Evolutionary conservation across 176 grass and related monocot genomes (phyloP).

Genomic region (Eragrostis nindensis): DNA sequence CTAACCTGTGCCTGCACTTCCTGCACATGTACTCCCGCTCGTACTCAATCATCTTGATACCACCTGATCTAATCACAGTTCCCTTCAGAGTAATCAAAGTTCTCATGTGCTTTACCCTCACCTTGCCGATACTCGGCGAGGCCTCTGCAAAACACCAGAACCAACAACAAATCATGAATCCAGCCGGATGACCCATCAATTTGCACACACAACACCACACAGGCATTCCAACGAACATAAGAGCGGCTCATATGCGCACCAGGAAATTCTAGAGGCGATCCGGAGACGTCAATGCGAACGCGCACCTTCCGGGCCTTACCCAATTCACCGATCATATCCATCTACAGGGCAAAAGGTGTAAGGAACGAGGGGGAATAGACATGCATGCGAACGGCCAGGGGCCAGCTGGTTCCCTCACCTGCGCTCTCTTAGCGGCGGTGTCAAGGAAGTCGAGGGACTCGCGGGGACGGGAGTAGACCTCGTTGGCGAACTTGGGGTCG

Average conservation of each 20-base stretch:
- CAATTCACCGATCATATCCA: conserved; percentile 15
- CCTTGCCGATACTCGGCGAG: conserved; percentile 76
- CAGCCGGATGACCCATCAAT: background rate
- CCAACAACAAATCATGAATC: conserved; percentile 5
- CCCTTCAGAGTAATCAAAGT: conserved; percentile 79
- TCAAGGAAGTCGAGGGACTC: conserved; percentile 44
- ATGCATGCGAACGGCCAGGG: conserved; percentile 45
- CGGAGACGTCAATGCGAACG: conserved; percentile 66
- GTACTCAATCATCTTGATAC: conserved; percentile 90
- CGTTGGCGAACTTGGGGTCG: conserved; percentile 46
- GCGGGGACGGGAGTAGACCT: conserved; percentile 51
- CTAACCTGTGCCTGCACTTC: conserved; percentile 74
- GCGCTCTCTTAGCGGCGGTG: conserved; percentile 41
- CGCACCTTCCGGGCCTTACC: conserved; percentile 43
- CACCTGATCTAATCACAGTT: conserved; percentile 77
- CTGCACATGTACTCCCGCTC: conserved; percentile 72
- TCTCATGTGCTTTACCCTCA: conserved; percentile 77
- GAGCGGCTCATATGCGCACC: conserved; percentile 30
- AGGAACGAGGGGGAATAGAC: background rate
- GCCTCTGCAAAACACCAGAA: conserved; percentile 52
- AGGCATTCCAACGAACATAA: conserved; percentile 27
- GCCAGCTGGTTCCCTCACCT: conserved; percentile 38
- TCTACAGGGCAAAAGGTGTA: conserved; percentile 34
- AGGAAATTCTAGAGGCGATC: conserved; percentile 69
- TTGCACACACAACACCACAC: background rate